Percentiles rank a stretch among this genome's conserved stretches.
Evolutionary conservation across 225 moss, liverwort and hornwort genomes (phyloP).

Genomic region (Asterella californica): DNA sequence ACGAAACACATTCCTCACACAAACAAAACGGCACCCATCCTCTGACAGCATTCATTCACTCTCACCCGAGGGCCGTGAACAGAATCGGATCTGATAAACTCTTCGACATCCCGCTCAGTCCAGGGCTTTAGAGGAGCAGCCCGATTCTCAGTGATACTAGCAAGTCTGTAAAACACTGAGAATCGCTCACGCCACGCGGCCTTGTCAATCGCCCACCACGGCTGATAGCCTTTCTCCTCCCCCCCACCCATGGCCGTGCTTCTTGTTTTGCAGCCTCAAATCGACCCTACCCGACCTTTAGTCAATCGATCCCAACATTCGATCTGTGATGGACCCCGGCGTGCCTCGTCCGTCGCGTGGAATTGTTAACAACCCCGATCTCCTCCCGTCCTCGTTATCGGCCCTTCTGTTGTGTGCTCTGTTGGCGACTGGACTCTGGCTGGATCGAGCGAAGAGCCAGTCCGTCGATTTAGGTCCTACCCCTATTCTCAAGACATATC

Average conservation of each 20-base stretch:
- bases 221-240: constrained; percentile 49
- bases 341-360: too few relatives aligned
- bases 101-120: constrained; percentile 73
- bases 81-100: constrained; percentile 72
- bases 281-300: background rate
- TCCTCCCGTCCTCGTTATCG: background rate
- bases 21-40: background rate
- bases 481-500: too few relatives aligned
- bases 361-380: background rate
- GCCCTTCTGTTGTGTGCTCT: background rate
- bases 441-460: background rate
- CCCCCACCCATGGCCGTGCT: constrained; percentile 35
- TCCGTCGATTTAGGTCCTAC: too few relatives aligned
- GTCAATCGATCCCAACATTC: background rate
- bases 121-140: constrained; percentile 66
- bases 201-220: constrained; percentile 96
- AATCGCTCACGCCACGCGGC: constrained; percentile 85
- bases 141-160: constrained; percentile 54
- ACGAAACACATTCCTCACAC: background rate
- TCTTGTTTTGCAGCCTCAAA: background rate
- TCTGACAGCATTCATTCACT: background rate
- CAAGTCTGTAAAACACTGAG: constrained; percentile 54
- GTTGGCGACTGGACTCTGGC: background rate
- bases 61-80: constrained; percentile 71
- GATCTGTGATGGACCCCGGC: background rate